Evolutionary conservation across 441 rosid species (phyloP), one percentile per base, ranked within the genome.

Genomic region (Populus hybrid): DNA sequence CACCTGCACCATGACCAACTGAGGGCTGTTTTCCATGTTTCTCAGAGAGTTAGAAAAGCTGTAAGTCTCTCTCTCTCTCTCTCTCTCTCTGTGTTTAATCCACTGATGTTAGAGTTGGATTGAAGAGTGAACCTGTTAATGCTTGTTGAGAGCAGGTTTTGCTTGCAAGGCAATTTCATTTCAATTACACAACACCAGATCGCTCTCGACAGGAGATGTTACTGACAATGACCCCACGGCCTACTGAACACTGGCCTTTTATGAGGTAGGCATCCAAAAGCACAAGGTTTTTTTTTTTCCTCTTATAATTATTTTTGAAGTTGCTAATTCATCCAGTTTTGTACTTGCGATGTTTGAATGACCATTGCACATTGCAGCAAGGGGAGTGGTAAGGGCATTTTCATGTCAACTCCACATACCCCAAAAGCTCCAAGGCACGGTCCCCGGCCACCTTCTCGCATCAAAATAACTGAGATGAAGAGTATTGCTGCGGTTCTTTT

Each of bases 1-100:
- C 94, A 93, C 87, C 83, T 95, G 77, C 99, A 95, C 77, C 98
- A 95, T 87, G 99, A 95, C 82, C 94, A 93, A 83, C 88, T 95
- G 78, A 89, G 84, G 86, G 91, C 98, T 7, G 97, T 89, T 74
- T 95, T 95, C 82, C 99, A 95, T 84, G 99, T 93, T 71, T 93
- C 96, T 63, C 89, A 81, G 73, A 89, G 93, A 79, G 84, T 93
- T 77, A 89, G 97, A 82, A 29, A 29, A 29, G 31, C 31, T 29
- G 31, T 29, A 29, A 29, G 31, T n/a, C n/a, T n/a, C n/a, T n/a
- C n/a, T n/a, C n/a, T 84, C 71, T 78, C 75, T 81, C 74, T 80
- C 56, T 21, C 75, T 67, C 35, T 79, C 33, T 18, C 5, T 68
- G 12, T 11, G 20, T 9, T 18, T 28, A 20, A 53, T 45, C 26